Percentiles rank a stretch among this genome's conserved stretches.
Evolutionary conservation across 371 early-diverging fungal genomes (phyloP).

Genomic region (Rhizomucor pusillus): DNA sequence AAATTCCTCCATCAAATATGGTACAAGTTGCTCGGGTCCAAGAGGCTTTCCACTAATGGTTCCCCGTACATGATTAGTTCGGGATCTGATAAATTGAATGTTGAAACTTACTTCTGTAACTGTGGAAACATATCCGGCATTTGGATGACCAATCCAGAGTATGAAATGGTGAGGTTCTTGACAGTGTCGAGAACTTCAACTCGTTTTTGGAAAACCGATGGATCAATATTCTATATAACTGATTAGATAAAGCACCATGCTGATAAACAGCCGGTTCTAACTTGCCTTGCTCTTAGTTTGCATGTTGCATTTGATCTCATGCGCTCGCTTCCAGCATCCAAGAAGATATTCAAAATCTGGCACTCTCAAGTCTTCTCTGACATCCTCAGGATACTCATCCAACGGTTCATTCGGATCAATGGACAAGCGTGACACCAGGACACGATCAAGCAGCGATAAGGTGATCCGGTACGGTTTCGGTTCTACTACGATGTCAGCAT

Average conservation of each 20-base stretch:
- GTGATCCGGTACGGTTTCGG: conserved; percentile 51
- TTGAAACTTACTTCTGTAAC: conserved; percentile 45
- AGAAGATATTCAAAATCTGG: conserved; percentile 79
- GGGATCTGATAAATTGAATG: too few relatives aligned
- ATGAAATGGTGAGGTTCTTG: conserved; percentile 70
- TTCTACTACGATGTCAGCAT: conserved; percentile 8
- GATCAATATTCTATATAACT: conserved; percentile 49
- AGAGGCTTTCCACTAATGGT: conserved; percentile 17
- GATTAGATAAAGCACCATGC: too few relatives aligned
- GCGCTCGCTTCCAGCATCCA: conserved; percentile 67
- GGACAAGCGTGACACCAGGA: conserved; percentile 76
- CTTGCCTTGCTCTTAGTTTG: conserved; percentile 46
- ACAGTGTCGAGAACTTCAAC: conserved; percentile 53
- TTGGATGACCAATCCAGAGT: conserved; percentile 80
- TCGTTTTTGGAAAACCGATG: conserved; percentile 55
- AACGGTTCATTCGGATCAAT: conserved; percentile 52
- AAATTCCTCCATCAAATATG: conserved; percentile 43
- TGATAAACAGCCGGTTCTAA: background rate
- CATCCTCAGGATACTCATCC: conserved; percentile 38
- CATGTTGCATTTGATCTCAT: conserved; percentile 54
- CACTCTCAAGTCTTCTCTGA: conserved; percentile 31
- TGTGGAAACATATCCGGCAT: conserved; percentile 92
- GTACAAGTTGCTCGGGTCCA: conserved; percentile 48
- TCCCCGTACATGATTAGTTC: conserved; percentile 19
- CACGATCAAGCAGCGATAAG: conserved; percentile 63